Base-by-base conservation (phyloP, 345 rosid species). In the Brassica cretica region DNA sequence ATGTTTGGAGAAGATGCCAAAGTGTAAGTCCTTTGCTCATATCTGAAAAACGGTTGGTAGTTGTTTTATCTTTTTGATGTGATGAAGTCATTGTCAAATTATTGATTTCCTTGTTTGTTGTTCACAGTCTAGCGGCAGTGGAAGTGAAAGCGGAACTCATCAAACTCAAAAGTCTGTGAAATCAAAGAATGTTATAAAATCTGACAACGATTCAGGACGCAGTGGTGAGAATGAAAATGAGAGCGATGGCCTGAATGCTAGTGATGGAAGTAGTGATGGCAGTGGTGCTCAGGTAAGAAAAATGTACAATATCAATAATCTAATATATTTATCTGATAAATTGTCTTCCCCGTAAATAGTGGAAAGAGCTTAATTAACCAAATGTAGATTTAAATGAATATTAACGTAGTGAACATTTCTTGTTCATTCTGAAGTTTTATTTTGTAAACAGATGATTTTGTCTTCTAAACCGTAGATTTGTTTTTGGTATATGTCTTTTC, bases 1-100 rank as follows among this genome's bases (percentile, higher is more conserved):
- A 91, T 84, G 88, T 89, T 80, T 91, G 97, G 94, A 87, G 93
- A 83, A 88, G 97, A 87, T 89, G 91, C 76, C 93, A 88, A 82
- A 88, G 94, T 83, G 94, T 89, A 84, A 81, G 94, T 86, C 49
- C 69, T 16, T n/a, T 75, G 12, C 67, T 75, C 21, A 9, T 14
- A 44, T 69, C 8, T 64, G 11, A 12, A 27, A 53, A 41, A 8
- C 24, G 2, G 70, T 29, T 65, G 15, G 66, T 5, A 4, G 29
- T 62, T 30, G 15, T 58, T 35, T 59, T 16, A 27, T 64, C 11
- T 3, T 12, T 39, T 32, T 73, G 63, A 66, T 60, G 35, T 64
- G 60, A 77, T 64, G 59, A 56, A 71, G 27, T 41, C 72, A 71
- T 39, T 11, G 3, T 66, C 64, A 29, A 61, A 60, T 63, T 74